Conservation (phyloP, 495 filamentous ascomycete genomes). For the Podospora pseudoanserina region DNA sequence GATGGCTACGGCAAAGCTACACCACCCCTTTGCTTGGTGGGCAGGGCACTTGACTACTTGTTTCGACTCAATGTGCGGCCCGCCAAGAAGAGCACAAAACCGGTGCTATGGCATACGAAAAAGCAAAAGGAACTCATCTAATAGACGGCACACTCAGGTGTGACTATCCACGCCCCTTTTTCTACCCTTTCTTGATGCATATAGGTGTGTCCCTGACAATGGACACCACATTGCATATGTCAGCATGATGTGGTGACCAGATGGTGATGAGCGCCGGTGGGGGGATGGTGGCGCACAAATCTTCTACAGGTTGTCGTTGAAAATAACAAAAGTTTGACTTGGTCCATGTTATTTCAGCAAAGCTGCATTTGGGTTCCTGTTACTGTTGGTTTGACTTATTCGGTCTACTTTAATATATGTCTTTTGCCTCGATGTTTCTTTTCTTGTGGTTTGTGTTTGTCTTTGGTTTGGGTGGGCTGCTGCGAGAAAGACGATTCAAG, state of each 20-base stretch:
- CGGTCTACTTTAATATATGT: background rate
- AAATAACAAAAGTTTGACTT: conserved; percentile 4
- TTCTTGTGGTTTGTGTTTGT: background rate
- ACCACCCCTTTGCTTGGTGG: conserved; percentile 16
- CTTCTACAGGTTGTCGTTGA: background rate
- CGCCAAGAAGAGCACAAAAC: conserved; percentile 12
- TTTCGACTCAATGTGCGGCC: conserved; percentile 4
- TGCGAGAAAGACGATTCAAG: background rate
- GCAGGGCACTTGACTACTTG: conserved; percentile 14
- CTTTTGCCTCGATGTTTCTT: conserved; percentile 7
- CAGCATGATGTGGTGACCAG: background rate
- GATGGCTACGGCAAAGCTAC: conserved; percentile 33
- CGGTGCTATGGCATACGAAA: conserved; percentile 16
- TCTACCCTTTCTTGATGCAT: background rate
- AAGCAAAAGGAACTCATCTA: conserved; percentile 10
- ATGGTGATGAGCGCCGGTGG: background rate
- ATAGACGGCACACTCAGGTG: conserved; percentile 10
- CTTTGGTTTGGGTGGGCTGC: background rate
- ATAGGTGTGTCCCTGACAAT: background rate
- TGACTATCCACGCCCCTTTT: conserved; percentile 1
- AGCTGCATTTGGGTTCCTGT: background rate
- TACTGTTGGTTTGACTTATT: background rate
- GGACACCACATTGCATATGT: background rate
- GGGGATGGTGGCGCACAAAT: background rate
- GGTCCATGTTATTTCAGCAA: background rate